These are phyloP conservation scores for Mycena sp. DNA, from an alignment of 1,284 basidiomycete genomes.

Conservation along the genomic window DNA sequence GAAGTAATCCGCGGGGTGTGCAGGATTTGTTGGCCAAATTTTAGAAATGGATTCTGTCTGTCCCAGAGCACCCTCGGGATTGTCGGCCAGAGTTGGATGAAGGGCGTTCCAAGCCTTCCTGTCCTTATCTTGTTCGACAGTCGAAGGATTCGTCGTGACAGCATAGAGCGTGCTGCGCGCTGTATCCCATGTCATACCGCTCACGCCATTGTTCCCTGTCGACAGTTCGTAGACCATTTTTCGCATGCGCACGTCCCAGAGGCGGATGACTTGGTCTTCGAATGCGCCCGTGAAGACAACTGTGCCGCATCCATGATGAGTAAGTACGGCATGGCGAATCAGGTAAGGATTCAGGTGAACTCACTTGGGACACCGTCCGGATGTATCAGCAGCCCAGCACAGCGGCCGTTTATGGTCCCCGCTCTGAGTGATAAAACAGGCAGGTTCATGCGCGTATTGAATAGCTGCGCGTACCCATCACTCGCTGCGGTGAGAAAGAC, in stretches of 20 bases:
- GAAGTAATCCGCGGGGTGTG: constrained; percentile 45
- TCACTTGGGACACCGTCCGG: constrained; percentile 42
- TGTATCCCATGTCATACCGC: constrained; percentile 46
- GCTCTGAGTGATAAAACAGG: constrained; percentile 38
- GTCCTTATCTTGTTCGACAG: too few relatives aligned
- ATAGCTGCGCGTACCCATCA: constrained; percentile 52
- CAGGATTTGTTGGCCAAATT: constrained; percentile 48
- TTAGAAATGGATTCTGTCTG: constrained; percentile 34
- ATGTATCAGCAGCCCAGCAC: constrained; percentile 35
- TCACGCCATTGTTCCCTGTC: constrained; percentile 52
- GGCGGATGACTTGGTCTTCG: constrained; percentile 40
- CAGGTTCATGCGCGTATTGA: constrained; percentile 46
- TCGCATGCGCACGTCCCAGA: constrained; percentile 51
- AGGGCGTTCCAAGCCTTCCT: too few relatives aligned
- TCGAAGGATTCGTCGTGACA: constrained; percentile 40
- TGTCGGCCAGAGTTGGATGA: too few relatives aligned
- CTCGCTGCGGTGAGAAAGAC: constrained; percentile 46
- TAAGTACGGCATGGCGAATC: too few relatives aligned
- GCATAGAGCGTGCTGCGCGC: constrained; percentile 44
- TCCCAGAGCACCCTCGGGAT: constrained; percentile 28
- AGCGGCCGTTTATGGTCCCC: constrained; percentile 7
- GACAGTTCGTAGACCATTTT: constrained; percentile 49
- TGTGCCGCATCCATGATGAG: constrained; percentile 19
- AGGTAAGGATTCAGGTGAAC: constrained; percentile 4
- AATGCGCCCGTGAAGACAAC: constrained; percentile 44